phyloP scores from a whole-genome alignment of 768 basidiomycete species.

The Pisolithus marmoratus region DNA sequence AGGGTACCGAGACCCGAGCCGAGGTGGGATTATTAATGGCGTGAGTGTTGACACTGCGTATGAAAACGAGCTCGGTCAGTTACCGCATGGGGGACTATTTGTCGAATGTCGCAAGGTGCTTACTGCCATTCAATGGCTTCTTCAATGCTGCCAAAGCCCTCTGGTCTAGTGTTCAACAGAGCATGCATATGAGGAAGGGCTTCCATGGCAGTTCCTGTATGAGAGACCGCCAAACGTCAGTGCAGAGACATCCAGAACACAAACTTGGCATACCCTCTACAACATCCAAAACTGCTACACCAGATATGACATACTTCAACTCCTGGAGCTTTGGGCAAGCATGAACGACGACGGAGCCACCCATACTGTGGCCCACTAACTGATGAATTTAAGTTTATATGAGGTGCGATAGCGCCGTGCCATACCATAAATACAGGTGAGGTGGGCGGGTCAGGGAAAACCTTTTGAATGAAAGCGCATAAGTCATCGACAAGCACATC shows the following conservation, averaged over 20 bases:
- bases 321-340: constrained; percentile 63
- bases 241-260: neutral
- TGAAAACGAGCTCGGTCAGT: neutral
- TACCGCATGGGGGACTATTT: neutral
- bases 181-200: constrained; percentile 90
- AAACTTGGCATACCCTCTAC: constrained; percentile 66
- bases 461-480: constrained; percentile 53
- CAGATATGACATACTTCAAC: constrained; percentile 63
- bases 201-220: constrained; percentile 82
- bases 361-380: constrained; percentile 96
- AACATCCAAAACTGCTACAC: constrained; percentile 80
- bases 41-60: constrained; percentile 63
- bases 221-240: neutral
- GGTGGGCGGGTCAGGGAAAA: constrained; percentile 59
- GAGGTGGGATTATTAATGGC: constrained; percentile 79
- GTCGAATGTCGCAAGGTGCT: constrained; percentile 26
- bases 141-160: constrained; percentile 76
- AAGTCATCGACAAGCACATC: constrained; percentile 71
- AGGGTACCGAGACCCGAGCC: constrained; percentile 85
- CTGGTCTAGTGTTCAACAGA: constrained; percentile 80
- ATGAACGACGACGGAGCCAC: constrained; percentile 81
- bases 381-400: constrained; percentile 20
- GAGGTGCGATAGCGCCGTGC: neutral
- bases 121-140: constrained; percentile 96
- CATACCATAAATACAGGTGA: constrained; percentile 75